Evolutionary conservation across 2,329 filamentous ascomycete species (phyloP), one percentile per base, ranked within the genome.

Genomic region (Paracoccidioides lutzii): DNA sequence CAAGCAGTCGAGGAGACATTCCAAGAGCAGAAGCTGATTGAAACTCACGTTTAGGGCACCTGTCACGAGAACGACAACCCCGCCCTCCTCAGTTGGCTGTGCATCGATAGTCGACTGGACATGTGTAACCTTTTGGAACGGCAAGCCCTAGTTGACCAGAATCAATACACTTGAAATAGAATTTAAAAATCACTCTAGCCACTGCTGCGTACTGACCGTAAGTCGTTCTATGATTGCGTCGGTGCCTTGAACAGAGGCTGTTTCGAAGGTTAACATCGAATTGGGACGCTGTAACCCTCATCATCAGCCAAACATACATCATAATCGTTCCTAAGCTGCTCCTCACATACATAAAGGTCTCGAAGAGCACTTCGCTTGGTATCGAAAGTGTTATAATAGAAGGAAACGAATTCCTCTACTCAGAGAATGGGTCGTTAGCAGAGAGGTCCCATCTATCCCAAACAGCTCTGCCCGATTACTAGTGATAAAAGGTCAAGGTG

Each of bases 241-340:
- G 40, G 75, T 74, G 60, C 91, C 90, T 66, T 82, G 77, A 58
- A 81, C 72, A 12, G 85, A 82, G 46, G 76, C 65, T 49, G 79
- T 83, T 80, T 97, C 89, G 67, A 96, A 97, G 52, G 91, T 96
- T 73, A 97, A 79, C 87, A 95, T 95, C 51, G 93, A 97, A 59
- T 84, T 72, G 4, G 85, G 80, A 66, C 87, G 83, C 89, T 95
- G 64, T 67, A 10, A 33, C 22, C 2, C 10, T 22, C 35, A 49
- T 30, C 10, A 51, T 40, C 40, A 30, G 15, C 60, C 41, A 59
- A 33, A 35, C 12, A 10, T 45, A 14, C 43, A 46, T 28, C 40
- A 54, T 54, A 40, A 38, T 32, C 28, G 51, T 57, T 40, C 15
- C 3, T 35, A 28, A 7, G 15, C 9, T 37, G 4, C 5, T 50